Conservation (phyloP, 2,329 filamentous ascomycete species). For the Diaporthe aspalathi region DNA sequence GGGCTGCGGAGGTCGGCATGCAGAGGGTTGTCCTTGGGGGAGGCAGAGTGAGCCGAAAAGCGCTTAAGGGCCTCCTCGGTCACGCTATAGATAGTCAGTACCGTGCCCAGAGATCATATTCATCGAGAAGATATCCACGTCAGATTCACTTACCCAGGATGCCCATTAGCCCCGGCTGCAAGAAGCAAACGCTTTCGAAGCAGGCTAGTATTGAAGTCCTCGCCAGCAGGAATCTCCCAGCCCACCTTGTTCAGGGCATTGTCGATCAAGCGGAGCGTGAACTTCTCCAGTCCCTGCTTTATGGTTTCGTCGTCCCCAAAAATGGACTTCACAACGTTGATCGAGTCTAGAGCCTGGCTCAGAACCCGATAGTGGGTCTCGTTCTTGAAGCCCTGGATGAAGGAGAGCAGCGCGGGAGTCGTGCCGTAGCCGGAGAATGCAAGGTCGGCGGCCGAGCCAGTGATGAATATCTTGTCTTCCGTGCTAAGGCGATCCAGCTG, state of each 20-base stretch:
- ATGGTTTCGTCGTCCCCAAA: conserved; percentile 82
- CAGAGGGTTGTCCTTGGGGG: conserved; percentile 75
- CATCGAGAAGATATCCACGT: not conserved
- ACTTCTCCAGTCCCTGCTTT: conserved; percentile 79
- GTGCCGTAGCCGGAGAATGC: conserved; percentile 88
- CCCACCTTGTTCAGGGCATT: conserved; percentile 82
- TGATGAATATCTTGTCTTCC: conserved; percentile 91
- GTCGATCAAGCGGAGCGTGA: conserved; percentile 80
- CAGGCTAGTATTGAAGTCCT: conserved; percentile 85
- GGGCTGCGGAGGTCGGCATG: conserved; percentile 84
- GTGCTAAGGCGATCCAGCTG: conserved; percentile 81
- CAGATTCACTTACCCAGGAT: conserved; percentile 71
- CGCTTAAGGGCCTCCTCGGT: conserved; percentile 79
- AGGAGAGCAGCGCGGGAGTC: conserved; percentile 83
- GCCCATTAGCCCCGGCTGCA: conserved; percentile 79
- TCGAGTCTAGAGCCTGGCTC: conserved; percentile 82
- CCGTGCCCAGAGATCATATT: conserved; percentile 1
- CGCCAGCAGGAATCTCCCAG: conserved; percentile 82
- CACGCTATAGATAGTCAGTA: conserved; percentile 58
- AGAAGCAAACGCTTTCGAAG: conserved; percentile 84
- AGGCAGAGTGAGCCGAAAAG: conserved; percentile 82
- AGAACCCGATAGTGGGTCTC: conserved; percentile 92
- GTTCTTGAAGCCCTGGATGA: conserved; percentile 84
- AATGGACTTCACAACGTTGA: conserved; percentile 83
- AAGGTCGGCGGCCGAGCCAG: conserved; percentile 89